Conservation (phyloP, 805 yeast species). For the Suhomyces sp. region DNA sequence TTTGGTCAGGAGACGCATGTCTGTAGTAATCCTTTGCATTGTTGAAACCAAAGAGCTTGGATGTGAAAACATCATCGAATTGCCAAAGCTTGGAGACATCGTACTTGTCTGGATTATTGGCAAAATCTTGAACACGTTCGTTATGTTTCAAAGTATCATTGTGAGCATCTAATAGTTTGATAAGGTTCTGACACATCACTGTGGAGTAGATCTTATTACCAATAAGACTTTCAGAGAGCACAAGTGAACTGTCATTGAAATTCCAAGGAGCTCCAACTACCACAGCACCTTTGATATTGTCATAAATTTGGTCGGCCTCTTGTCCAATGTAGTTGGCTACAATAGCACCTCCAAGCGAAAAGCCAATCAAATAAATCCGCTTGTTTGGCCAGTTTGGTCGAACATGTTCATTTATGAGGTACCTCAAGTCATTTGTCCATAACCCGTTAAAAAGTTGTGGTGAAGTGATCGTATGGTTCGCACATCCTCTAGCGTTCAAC, state of each 20-base stretch:
- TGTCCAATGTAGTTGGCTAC: constrained; percentile 69
- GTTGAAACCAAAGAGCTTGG: constrained; percentile 61
- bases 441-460: constrained; percentile 67
- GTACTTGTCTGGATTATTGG: constrained; percentile 28
- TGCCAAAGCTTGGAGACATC: constrained; percentile 44
- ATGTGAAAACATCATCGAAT: constrained; percentile 63
- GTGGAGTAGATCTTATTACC: constrained; percentile 44
- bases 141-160: constrained; percentile 26
- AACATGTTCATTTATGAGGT: constrained; percentile 51
- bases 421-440: constrained; percentile 68
- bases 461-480: constrained; percentile 68
- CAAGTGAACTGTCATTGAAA: constrained; percentile 52
- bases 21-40: constrained; percentile 63
- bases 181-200: constrained; percentile 39
- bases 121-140: constrained; percentile 25
- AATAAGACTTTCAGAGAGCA: constrained; percentile 35
- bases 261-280: constrained; percentile 75
- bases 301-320: constrained; percentile 48
- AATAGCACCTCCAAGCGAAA: constrained; percentile 71
- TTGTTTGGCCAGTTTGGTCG: constrained; percentile 56
- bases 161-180: constrained; percentile 33
- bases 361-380: constrained; percentile 65
- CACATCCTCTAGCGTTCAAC: constrained; percentile 73
- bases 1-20: constrained; percentile 60
- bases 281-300: constrained; percentile 56